Base-by-base conservation (phyloP, 805 yeast genomes). In the Lipomyces japonicus region DNA sequence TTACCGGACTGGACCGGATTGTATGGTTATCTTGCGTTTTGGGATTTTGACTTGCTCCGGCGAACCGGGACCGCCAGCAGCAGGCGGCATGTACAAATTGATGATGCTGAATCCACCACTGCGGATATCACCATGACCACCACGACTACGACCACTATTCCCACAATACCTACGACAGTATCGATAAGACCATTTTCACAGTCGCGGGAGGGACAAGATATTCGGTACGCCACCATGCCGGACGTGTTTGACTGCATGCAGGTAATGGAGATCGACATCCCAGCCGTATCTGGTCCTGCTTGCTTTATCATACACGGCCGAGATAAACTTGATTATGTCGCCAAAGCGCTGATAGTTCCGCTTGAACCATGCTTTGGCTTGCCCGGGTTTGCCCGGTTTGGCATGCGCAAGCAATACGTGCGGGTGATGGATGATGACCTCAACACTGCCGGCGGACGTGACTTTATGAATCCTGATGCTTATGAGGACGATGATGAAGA, bases 201-300 rank as follows among this genome's bases (percentile, higher is more conserved):
- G 36, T 21, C 19, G 25, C 39, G 37, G 7, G n/a, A n/a, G n/a
- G n/a, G n/a, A n/a, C n/a, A n/a, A n/a, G n/a, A n/a, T n/a, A n/a
- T n/a, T n/a, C n/a, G n/a, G n/a, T n/a, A n/a, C n/a, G n/a, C n/a
- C n/a, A n/a, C n/a, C n/a, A 31, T 53, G 31, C 49, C 46, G 21
- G 58, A 53, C 32, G 57, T 51, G 39, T 53, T 53, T 32, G 58
- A 51, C 24, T 52, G 55, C 25, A 32, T 51, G 22, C 58, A 53
- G 31, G 42, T 46, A n/a, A 46, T 53, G 52, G 53, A 46, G 26
- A 44, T 48, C 16, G 52, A 50, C 26, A 35, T 47, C 10, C 58
- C 58, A 14, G 30, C 50, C 14, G 42, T 51, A 25, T 28, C 35
- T 12, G 58, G 58, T 1, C 55, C 58, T 4, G 41, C 46, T 21